Evolutionary conservation across 2,329 filamentous ascomycete genomes (phyloP).

Genomic region (Aspergillus novofumigatus): DNA sequence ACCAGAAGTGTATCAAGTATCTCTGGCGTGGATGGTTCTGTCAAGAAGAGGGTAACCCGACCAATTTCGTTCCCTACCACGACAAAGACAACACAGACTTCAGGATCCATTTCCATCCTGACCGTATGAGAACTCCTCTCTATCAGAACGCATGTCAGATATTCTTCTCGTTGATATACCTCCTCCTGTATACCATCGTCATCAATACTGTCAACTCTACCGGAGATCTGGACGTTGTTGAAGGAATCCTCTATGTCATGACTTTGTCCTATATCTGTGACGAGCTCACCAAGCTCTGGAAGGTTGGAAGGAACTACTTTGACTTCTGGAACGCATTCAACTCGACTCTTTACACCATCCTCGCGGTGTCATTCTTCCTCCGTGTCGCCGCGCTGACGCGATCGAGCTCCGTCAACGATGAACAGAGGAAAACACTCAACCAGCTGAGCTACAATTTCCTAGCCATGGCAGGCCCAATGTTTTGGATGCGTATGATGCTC

Average conservation of each 20-base stretch:
- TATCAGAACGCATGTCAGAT: slow-evolving; percentile 93
- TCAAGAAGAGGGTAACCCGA: slow-evolving; percentile 88
- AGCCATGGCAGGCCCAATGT: slow-evolving; percentile 90
- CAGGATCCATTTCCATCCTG: slow-evolving; percentile 80
- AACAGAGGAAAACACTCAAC: slow-evolving; percentile 62
- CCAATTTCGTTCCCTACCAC: slow-evolving; percentile 84
- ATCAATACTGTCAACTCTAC: slow-evolving; percentile 90
- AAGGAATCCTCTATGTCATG: slow-evolving; percentile 83
- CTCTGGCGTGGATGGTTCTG: slow-evolving; percentile 95
- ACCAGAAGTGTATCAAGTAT: slow-evolving; percentile 90
- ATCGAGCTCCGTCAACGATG: slow-evolving; percentile 45
- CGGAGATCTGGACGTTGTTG: slow-evolving; percentile 79
- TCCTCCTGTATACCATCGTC: slow-evolving; percentile 79
- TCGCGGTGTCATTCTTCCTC: slow-evolving; percentile 72
- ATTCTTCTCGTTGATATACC: slow-evolving; percentile 74
- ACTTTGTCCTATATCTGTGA: slow-evolving; percentile 88
- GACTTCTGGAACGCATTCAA: slow-evolving; percentile 99
- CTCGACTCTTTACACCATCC: slow-evolving; percentile 69
- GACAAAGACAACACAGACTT: slow-evolving; percentile 75
- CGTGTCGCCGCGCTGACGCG: slow-evolving; percentile 75
- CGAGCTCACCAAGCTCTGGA: slow-evolving; percentile 84
- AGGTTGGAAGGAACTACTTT: slow-evolving; percentile 85
- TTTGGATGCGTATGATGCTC: slow-evolving; percentile 87
- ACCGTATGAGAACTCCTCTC: slow-evolving; percentile 85
- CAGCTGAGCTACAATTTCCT: slow-evolving; percentile 88